Base-by-base conservation (phyloP, 2,329 filamentous ascomycete genomes). In the Botrytis paeoniae region DNA sequence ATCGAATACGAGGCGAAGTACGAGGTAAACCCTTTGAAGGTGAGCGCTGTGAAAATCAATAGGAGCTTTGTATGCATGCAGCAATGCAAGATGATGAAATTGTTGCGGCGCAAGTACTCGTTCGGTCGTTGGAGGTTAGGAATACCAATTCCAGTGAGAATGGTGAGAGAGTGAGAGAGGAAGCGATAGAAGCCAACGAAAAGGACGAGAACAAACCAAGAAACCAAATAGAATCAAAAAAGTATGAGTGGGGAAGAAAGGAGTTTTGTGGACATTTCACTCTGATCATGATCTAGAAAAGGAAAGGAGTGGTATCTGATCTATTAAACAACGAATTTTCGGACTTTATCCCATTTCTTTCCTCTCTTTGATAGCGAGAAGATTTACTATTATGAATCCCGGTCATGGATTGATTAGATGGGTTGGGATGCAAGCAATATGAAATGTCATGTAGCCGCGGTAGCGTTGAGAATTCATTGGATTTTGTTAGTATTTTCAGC, bases 41-140 rank as follows among this genome's bases (percentile, higher is more conserved):
- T 32, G 22, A 18, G 25, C 20, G 43, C 14, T 64, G 39, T 39
- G 18, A 5, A 16, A 39, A 35, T 59, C 41, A 20, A 41, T 54
- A 59, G 10, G 51, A 59, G 48, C 35, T 57, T 54, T 45, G 51
- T 39, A 29, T 54, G 64, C 45, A 29, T 57, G 51, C 32, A 51
- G 43, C 48, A n/a, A 66, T 66, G 63, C 35, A 39, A 29, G 64
- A 41, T 66, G 64, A 65, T 54, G 45, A 39, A 66, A 66, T 32
- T 8, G 51, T 57, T 29, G 32, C 64, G 32, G 45, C 32, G 35
- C 32, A 35, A 20, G 45, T 68, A 20, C 32, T 68, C 12, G 32
- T 35, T 66, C 35, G 20, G 43, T 51, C n/a, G 20, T 66, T 37
- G 22, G 14, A 48, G 22, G 43, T 65, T 65, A 43, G 20, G 29